phyloP scores from a whole-genome alignment of 192 early-diverging fungal species.

The Spizellomyces sp. region DNA sequence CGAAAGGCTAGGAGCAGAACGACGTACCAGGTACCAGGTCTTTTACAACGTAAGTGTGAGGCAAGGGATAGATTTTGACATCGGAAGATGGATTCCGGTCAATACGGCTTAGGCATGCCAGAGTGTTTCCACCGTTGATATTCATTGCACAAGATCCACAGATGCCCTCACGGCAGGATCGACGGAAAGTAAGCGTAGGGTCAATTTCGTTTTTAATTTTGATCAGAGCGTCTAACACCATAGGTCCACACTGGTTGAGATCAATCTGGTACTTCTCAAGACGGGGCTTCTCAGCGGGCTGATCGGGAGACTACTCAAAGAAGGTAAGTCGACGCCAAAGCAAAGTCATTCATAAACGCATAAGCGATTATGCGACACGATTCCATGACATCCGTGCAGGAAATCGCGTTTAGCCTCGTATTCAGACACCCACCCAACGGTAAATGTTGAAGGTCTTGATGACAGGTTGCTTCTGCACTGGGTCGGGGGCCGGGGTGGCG shows the following conservation, averaged over 20 bases:
- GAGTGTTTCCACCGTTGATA: constrained; percentile 93
- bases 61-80: constrained; percentile 92
- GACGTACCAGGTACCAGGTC: constrained; percentile 81
- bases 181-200: constrained; percentile 91
- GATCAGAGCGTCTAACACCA: constrained; percentile 93
- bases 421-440: constrained; percentile 75
- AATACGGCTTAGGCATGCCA: constrained; percentile 91
- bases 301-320: constrained; percentile 63
- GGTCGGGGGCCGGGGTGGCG: constrained; percentile 33
- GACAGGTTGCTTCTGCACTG: constrained; percentile 56
- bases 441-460: constrained; percentile 94
- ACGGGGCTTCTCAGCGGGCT: constrained; percentile 82
- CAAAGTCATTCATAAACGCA: not conserved
- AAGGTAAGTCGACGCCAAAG: not conserved
- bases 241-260: constrained; percentile 91
- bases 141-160: constrained; percentile 99
- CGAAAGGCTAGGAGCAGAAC: not conserved
- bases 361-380: not conserved
- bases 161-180: constrained; percentile 96
- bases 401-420: not conserved
- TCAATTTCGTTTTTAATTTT: constrained; percentile 98
- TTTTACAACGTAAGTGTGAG: constrained; percentile 97
- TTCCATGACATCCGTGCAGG: not conserved
- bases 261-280: constrained; percentile 89
- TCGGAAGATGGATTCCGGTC: constrained; percentile 64